Evolutionary conservation across 352 stramenopile genomes (phyloP), one percentile per base, ranked within the genome.

Genomic region (Phytophthora ohioensis): DNA sequence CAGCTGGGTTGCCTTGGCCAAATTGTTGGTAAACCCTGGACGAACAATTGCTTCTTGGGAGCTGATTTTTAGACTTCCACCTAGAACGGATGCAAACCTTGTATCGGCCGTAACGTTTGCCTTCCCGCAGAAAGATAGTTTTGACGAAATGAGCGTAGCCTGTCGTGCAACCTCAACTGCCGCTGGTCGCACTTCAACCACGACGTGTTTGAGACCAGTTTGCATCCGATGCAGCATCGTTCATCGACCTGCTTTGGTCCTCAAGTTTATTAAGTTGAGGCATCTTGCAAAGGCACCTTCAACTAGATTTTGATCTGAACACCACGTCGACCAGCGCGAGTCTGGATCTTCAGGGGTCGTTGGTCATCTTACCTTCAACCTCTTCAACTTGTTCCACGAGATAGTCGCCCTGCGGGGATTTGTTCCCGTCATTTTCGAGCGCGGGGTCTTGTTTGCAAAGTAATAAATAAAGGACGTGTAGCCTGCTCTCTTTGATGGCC

Each of bases 81-180:
- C 21, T 21, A 21, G 21, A 21, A 21, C 21, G 21, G 21, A 21
- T 10, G 38, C 38, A 41, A 41, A 41, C 7, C n/a, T 30, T 49
- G n/a, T 30, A 49, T 31, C 43, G 43, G 43, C 13, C 41, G 55
- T 57, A 45, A 45, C 54, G 54, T 42, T 39, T 45, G 39, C 12
- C 43, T 63, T 63, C 42, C 56, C 42, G n/a, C 13, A 63, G 56
- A 63, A 63, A 34, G 21, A 54, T 63, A 21, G 21, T 12, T 34
- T 12, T 45, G 52, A 59, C 38, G 34, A 46, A 35, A 39, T 55
- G n/a, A 58, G 36, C 11, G 6, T 30, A 36, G 47, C 45, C 45
- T 35, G 45, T 32, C n/a, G n/a, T 46, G 17, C 51, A 49, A 42
- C 54, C 32, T 41, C 31, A 51, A 53, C 30, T 54, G 30, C 31